Evolutionary conservation across 1,284 basidiomycete genomes (phyloP), one percentile per base, ranked within the genome.

Genomic region (Mycosarcoma maydis): DNA sequence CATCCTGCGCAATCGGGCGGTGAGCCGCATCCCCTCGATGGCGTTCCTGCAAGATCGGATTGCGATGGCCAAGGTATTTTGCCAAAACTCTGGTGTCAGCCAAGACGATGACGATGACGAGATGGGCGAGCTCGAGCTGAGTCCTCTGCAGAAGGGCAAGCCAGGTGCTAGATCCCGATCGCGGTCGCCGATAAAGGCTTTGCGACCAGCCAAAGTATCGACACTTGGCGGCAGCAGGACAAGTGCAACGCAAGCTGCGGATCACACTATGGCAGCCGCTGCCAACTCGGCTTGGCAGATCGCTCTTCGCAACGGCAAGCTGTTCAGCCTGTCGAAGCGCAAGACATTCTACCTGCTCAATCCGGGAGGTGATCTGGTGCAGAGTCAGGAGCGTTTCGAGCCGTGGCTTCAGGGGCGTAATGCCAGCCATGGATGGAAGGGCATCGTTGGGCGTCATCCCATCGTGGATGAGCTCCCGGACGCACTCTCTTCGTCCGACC

Each of bases 1-100:
- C 0, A 87, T 89, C 40, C 84, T 98, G 9, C 86, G 92, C 45
- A 90, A 90, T 7, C 86, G 89, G 54, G 92, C 93, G 39, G 87
- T 98, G 73, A 94, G 91, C 79, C 90, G 96, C 8, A 89, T 98
- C 61, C 94, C 96, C 0, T 92, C 90, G 39, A 82, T 94, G 45
- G 88, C 91, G 40, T 97, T 98, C 85, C 83, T 98, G 17, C 83
- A 90, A 32, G 95, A 98, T 78, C 87, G 93, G 29, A 58, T 76
- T 49, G 62, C 70, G 40, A 51, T 73, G 51, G 68, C 73, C 19
- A 52, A 59, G 27, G 33, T 71, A 7, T 71, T 51, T 27, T 37
- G 46, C 24, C 49, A 20, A 11, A 39, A 37, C n/a, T 48, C 49
- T 2, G 36, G 39, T 14, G 27, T 10, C 8, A 41, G 44, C 0